Base-by-base conservation (phyloP, 331 rosid genomes). In the Rhamnella rubrinervis region DNA sequence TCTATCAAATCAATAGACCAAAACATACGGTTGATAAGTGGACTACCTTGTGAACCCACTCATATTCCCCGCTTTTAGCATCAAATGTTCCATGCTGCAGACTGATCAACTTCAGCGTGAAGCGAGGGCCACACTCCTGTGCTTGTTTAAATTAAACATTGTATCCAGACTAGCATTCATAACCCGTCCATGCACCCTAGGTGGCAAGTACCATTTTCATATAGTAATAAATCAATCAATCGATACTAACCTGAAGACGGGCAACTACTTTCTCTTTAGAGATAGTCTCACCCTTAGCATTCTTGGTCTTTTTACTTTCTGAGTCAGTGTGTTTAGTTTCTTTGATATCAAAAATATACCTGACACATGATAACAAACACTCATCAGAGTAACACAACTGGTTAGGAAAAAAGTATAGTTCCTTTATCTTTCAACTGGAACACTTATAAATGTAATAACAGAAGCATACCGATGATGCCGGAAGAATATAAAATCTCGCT, bases 81-180 rank as follows among this genome's bases (percentile, higher is more conserved):
- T 86, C 96, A 61, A 87, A 95, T 18, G 97, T 89, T 65, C 96
- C 97, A 26, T 89, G 88, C 82, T 95, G 97, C 81, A 91, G 65
- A 74, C 85, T 89, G 66, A 82, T 74, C 72, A 95, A 79, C 75
- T 91, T 95, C 82, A 95, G 76, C 9, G 93, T 91, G 84, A 95
- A 95, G 38, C 96, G 85, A 61, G 99, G 96, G 67, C 97, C 97
- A 50, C 97, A 91, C 67, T 95, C 99, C 97, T 91, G 85, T 78
- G 73, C 20, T 51, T 71, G 39, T 61, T 47, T 21, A 52, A 52
- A 52, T 44, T 23, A 35, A n/a, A 31, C 21, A 26, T 14, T 47
- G 44, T 12, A 53, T 49, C 26, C 28, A 53, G 55, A 40, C 7
- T 18, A 9, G 8, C 28, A 55, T 46, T 55, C 15, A 59, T 47